phyloP scores from a whole-genome alignment of 331 rosid species.

The Stylosanthes scabra region DNA sequence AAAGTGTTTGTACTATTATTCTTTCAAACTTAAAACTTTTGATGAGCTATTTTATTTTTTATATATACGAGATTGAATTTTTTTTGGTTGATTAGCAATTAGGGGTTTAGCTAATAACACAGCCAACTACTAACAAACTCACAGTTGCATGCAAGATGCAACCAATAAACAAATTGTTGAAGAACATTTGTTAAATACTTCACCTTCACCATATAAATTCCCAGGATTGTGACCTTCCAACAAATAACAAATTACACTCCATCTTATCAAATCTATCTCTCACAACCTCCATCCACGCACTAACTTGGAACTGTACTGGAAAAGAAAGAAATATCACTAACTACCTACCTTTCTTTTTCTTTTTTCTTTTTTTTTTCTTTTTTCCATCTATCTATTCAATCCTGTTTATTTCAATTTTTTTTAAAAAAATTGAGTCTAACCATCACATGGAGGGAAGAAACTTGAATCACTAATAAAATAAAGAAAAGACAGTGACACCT shows the following conservation, averaged over 20 bases:
- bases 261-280: conserved; percentile 27
- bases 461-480: neutral
- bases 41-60: too few species aligned
- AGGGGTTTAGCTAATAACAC: neutral
- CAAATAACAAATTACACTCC: conserved; percentile 3
- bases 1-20: too few species aligned
- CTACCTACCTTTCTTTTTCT: neutral
- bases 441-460: conserved; percentile 36
- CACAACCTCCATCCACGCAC: conserved; percentile 39
- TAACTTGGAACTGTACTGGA: conserved; percentile 15
- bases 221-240: conserved; percentile 30
- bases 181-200: conserved; percentile 24
- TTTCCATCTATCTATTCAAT: conserved; percentile 17
- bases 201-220: conserved; percentile 35
- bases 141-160: neutral
- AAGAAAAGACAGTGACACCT: conserved; percentile 38
- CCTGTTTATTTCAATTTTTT: conserved; percentile 18
- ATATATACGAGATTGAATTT: too few species aligned
- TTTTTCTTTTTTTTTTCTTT: neutral
- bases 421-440: conserved; percentile 1
- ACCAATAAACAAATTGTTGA: conserved; percentile 28
- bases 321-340: conserved; percentile 31
- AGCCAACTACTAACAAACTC: conserved; percentile 32
- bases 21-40: too few species aligned
- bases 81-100: neutral